Percentiles rank a stretch among this genome's conserved stretches.
These are phyloP conservation scores for Talaromyces proteolyticus DNA, from an alignment of 495 filamentous ascomycete species.

Conservation along the genomic window DNA sequence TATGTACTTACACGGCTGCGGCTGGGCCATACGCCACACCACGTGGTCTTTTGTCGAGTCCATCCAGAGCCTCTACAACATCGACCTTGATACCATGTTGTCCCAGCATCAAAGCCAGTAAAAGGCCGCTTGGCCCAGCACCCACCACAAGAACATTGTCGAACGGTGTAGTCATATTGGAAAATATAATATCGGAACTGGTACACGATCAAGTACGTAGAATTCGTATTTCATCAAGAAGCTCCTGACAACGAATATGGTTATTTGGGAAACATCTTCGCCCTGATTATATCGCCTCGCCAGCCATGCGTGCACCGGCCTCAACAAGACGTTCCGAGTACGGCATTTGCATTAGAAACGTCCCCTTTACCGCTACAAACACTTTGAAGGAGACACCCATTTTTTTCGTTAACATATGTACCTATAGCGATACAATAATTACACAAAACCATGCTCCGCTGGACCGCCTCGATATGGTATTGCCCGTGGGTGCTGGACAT, in stretches of 20 bases:
- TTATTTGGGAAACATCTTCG: not conserved
- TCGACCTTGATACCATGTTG: conserved; percentile 43
- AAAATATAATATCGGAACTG: too few species aligned
- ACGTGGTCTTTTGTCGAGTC: not conserved
- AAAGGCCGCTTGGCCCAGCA: conserved; percentile 52
- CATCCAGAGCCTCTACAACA: conserved; percentile 36
- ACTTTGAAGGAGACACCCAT: not conserved
- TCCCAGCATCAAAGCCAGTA: conserved; percentile 48
- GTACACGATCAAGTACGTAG: not conserved
- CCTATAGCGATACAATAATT: too few species aligned
- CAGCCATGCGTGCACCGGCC: not conserved
- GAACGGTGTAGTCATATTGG: conserved; percentile 20
- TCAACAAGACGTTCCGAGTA: not conserved
- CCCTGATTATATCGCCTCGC: not conserved
- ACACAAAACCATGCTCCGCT: too few species aligned
- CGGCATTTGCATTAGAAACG: too few species aligned
- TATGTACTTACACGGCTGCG: not conserved
- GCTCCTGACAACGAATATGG: not conserved
- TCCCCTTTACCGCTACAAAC: not conserved
- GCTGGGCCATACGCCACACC: not conserved
- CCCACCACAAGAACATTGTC: conserved; percentile 62
- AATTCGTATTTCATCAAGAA: not conserved
- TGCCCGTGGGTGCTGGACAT: not conserved
- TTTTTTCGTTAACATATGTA: not conserved
- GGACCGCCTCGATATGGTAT: too few species aligned